A percentile compares a stretch with the other conserved stretches of the same genome.
Evolutionary conservation across 148 eudicot species (phyloP).

Genomic region (Drosera capensis): DNA sequence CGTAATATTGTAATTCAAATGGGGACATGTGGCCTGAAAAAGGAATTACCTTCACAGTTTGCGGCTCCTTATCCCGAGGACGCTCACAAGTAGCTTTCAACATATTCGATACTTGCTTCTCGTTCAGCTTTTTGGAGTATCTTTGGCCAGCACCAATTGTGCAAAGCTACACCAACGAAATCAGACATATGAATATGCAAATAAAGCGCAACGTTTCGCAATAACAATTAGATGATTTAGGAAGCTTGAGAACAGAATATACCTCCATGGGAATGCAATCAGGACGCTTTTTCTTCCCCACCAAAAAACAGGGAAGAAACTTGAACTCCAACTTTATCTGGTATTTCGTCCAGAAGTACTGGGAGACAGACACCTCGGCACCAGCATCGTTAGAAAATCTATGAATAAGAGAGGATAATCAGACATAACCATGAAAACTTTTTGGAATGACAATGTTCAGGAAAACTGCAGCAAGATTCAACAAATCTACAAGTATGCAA

Average conservation of each 20-base stretch:
- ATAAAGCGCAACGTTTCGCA: neutral
- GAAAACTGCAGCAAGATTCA: no score
- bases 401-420: no score
- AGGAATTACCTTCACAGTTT: slow-evolving; percentile 26
- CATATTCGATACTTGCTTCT: slow-evolving; percentile 49
- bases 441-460: no score
- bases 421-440: no score
- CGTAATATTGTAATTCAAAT: no score
- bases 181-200: neutral
- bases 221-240: neutral
- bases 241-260: neutral
- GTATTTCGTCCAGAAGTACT: slow-evolving; percentile 41
- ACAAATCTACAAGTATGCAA: no score
- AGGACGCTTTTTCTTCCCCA: slow-evolving; percentile 41
- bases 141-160: slow-evolving; percentile 45
- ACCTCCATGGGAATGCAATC: slow-evolving; percentile 83
- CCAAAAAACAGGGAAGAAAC: slow-evolving; percentile 47
- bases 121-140: slow-evolving; percentile 45
- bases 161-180: slow-evolving; percentile 24
- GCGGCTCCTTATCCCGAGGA: slow-evolving; percentile 35
- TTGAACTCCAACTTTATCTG: slow-evolving; percentile 18
- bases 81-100: slow-evolving; percentile 74
- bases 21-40: neutral
- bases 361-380: slow-evolving; percentile 23
- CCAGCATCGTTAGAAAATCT: slow-evolving; percentile 5